A percentile compares a stretch with the other conserved stretches of the same genome.
phyloP scores from a whole-genome alignment of 768 basidiomycete species.

The Pleurotus giganteus region DNA sequence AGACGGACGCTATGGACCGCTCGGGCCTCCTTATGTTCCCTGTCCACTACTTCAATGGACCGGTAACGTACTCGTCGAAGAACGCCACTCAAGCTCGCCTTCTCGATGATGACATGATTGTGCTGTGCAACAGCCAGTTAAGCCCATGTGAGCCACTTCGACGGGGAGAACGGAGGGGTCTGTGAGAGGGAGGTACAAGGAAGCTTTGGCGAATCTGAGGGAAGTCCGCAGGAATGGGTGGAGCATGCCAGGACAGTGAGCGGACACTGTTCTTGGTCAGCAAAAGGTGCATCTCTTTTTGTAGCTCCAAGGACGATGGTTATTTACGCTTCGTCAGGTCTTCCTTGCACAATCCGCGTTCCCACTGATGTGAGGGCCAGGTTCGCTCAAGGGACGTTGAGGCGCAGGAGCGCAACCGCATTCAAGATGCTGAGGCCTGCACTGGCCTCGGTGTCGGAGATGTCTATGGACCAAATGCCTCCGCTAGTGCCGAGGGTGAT shows the following conservation, averaged over 20 bases:
- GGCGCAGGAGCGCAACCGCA: constrained; percentile 77
- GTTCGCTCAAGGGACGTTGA: constrained; percentile 82
- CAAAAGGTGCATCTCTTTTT: constrained; percentile 61
- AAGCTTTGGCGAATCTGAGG: constrained; percentile 69
- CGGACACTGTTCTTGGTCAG: constrained; percentile 77
- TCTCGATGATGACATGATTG: constrained; percentile 91
- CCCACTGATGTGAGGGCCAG: constrained; percentile 83
- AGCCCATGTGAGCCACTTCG: constrained; percentile 92
- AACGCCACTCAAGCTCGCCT: constrained; percentile 90
- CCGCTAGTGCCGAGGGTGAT: constrained; percentile 46
- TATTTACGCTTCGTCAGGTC: constrained; percentile 46
- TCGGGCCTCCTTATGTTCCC: constrained; percentile 86
- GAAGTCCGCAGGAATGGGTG: constrained; percentile 56
- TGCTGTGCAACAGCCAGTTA: constrained; percentile 91
- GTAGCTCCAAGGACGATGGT: not conserved
- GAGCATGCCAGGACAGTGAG: constrained; percentile 55
- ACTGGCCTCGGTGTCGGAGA: constrained; percentile 66
- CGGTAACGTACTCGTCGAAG: constrained; percentile 90
- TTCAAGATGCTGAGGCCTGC: constrained; percentile 74
- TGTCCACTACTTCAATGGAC: constrained; percentile 86
- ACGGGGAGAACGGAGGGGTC: constrained; percentile 87
- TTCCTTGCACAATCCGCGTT: constrained; percentile 87
- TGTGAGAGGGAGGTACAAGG: constrained; percentile 77
- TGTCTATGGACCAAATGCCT: constrained; percentile 76
- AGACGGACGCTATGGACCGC: constrained; percentile 70